Evolutionary conservation across 2,329 filamentous ascomycete species (phyloP), one percentile per base, ranked within the genome.

Genomic region (Fusarium concolor): DNA sequence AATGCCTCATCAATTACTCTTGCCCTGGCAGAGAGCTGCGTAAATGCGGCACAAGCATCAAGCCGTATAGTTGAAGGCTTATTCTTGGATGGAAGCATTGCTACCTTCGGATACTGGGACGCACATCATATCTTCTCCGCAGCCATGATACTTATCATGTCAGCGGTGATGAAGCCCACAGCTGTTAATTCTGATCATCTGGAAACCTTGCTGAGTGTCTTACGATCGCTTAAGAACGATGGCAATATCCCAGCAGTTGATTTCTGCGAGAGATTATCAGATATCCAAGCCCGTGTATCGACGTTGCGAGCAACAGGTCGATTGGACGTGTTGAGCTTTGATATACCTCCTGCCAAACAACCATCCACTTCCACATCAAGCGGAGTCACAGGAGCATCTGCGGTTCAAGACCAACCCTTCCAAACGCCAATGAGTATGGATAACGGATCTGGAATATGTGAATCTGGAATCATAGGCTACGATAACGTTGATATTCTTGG

Each of bases 61-160:
- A 75, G 74, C 2, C 71, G 71, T 1, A 73, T 77, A 8, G 74
- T 75, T 3, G 72, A 74, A 10, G 56, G 59, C 0, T 56, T 76
- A 0, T 76, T 75, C 12, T 18, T 74, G 4, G 69, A 73, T 15
- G 63, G 58, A 0, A 56, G 55, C 0, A 68, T 75, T 1, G 76
- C 76, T 4, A 77, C 74, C 0, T 76, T 74, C 41, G 76, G 76
- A 2, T 77, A 76, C 26, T 77, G 74, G 75, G 76, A 77, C 18
- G 76, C 76, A 1, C 76, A 77, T 35, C 76, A 77, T 28, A 67
- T 77, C 35, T 77, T 77, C 47, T 76, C 76, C 2, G 74, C 76
- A 0, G 66, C 76, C 2, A 73, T 77, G 37, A 65, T 77, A 0
- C 68, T 77, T 1, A 70, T 77, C 52, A 76, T 77, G 55, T 77